These are phyloP conservation scores for Wickerhamomyces queroliae DNA, from an alignment of 805 yeast species.

Conservation along the genomic window DNA sequence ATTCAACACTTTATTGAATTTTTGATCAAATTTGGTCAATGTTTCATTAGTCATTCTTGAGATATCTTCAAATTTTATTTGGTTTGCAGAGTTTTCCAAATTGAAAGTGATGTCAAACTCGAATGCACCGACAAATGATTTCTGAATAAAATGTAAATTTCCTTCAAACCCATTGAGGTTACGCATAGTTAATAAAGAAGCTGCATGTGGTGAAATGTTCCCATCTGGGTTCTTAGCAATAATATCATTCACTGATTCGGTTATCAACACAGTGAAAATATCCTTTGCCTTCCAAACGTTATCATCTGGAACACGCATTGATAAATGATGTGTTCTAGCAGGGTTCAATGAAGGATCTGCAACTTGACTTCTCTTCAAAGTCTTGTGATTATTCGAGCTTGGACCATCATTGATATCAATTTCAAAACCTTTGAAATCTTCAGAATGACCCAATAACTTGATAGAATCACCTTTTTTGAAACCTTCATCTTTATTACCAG, in stretches of 20 bases:
- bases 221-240: conserved; percentile 18
- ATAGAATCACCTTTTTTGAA: conserved; percentile 29
- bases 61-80: conserved; percentile 29
- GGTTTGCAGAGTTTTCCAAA: conserved; percentile 35
- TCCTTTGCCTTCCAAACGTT: conserved; percentile 77
- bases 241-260: conserved; percentile 57
- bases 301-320: conserved; percentile 66
- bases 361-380: conserved; percentile 18
- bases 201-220: conserved; percentile 26
- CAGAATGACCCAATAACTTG: conserved; percentile 45
- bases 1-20: conserved; percentile 46
- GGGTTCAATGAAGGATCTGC: conserved; percentile 49
- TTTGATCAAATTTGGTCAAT: conserved; percentile 36
- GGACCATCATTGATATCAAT: conserved; percentile 56
- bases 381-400: conserved; percentile 37
- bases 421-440: conserved; percentile 62
- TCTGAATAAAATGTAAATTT: conserved; percentile 74
- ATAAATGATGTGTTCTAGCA: conserved; percentile 53
- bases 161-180: conserved; percentile 61
- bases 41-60: conserved; percentile 10
- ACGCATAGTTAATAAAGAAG: conserved; percentile 47
- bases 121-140: conserved; percentile 64
- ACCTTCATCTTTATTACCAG: conserved; percentile 25
- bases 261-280: conserved; percentile 60
- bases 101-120: conserved; percentile 70